Percentiles rank a stretch among this genome's conserved stretches.
Evolutionary conservation across 1,139 yeast species (phyloP).

Genomic region (Barnettozyma hawaiiensis): DNA sequence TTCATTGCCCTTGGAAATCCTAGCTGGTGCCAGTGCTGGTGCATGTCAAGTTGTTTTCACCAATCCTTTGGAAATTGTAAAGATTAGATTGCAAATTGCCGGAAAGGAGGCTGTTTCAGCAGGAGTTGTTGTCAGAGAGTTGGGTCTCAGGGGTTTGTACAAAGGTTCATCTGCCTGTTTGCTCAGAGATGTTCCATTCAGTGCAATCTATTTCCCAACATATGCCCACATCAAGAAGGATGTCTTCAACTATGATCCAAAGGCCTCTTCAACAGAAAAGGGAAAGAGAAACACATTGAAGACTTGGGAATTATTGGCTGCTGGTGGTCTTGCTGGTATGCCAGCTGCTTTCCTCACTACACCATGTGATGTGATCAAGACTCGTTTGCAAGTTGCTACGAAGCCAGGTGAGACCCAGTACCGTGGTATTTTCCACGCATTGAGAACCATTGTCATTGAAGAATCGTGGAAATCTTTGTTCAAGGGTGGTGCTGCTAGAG

Average conservation of each 20-base stretch:
- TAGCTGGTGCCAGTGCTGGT: constrained; percentile 93
- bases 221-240: constrained; percentile 88
- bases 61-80: constrained; percentile 93
- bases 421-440: constrained; percentile 73
- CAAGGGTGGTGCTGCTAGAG: constrained; percentile 96
- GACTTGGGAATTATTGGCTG: constrained; percentile 74
- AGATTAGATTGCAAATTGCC: constrained; percentile 91
- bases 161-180: constrained; percentile 91
- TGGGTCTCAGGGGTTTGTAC: constrained; percentile 83
- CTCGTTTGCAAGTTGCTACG: constrained; percentile 86
- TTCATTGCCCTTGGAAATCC: constrained; percentile 65
- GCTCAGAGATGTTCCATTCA: constrained; percentile 92
- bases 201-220: constrained; percentile 96
- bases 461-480: constrained; percentile 82
- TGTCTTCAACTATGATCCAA: constrained; percentile 79
- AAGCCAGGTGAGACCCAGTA: constrained; percentile 74
- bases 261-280: constrained; percentile 28
- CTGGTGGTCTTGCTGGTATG: constrained; percentile 97
- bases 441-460: constrained; percentile 63
- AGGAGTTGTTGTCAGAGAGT: constrained; percentile 63
- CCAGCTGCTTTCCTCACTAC: constrained; percentile 97
- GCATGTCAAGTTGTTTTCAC: constrained; percentile 96
- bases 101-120: constrained; percentile 67
- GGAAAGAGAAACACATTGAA: constrained; percentile 46
- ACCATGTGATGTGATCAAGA: constrained; percentile 94